phyloP scores from a whole-genome alignment of 2,329 filamentous ascomycete genomes.

The Fusarium beomiforme region DNA sequence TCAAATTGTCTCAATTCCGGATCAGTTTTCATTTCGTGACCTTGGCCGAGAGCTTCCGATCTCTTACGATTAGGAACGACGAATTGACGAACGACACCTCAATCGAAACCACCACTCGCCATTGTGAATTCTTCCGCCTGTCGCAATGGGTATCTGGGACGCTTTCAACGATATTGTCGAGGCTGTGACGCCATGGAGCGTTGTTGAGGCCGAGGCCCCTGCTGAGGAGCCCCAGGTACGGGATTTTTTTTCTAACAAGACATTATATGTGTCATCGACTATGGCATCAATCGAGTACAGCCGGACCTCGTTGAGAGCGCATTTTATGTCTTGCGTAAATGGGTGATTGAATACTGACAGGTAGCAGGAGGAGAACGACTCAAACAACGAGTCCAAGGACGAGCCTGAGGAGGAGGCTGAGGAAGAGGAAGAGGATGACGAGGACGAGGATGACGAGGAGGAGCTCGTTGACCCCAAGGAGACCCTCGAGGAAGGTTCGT shows the following conservation, averaged over 20 bases:
- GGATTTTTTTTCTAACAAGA: conserved; percentile 28
- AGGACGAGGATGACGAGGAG: conserved; percentile 79
- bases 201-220: conserved; percentile 73
- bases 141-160: conserved; percentile 75
- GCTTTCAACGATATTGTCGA: conserved; percentile 71
- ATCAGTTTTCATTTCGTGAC: conserved; percentile 56
- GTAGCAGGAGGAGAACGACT: conserved; percentile 55
- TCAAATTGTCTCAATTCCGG: conserved; percentile 60
- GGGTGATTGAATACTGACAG: conserved; percentile 26
- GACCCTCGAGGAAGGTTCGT: conserved; percentile 88
- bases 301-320: background rate
- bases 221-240: conserved; percentile 70
- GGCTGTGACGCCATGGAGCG: conserved; percentile 72
- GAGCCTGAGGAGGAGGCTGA: conserved; percentile 50
- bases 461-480: conserved; percentile 91
- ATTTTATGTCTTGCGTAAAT: background rate
- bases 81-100: conserved; percentile 48
- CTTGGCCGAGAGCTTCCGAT: conserved; percentile 55
- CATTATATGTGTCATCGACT: conserved; percentile 33
- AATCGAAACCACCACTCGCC: conserved; percentile 53
- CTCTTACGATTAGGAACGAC: conserved; percentile 50
- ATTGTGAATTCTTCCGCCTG: conserved; percentile 51
- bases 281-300: conserved; percentile 26
- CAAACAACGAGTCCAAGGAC: conserved; percentile 58
- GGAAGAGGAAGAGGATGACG: conserved; percentile 61